These are phyloP conservation scores for Neofusicoccum parvum DNA, from an alignment of 2,329 filamentous ascomycete genomes.

Conservation along the genomic window DNA sequence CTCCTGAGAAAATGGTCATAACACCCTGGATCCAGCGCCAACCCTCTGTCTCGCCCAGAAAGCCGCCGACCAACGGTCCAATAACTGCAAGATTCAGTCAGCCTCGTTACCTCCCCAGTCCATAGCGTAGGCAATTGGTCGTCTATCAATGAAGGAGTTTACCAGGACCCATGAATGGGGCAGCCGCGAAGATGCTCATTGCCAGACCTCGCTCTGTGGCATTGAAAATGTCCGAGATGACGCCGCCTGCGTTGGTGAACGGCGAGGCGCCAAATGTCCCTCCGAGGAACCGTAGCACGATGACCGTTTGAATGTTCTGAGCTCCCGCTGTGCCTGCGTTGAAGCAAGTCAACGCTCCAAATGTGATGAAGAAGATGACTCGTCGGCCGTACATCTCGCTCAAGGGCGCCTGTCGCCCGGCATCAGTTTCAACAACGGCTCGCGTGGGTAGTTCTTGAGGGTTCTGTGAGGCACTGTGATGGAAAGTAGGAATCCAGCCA, in stretches of 20 bases:
- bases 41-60: constrained; percentile 33
- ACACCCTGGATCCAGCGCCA: constrained; percentile 45
- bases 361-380: constrained; percentile 61
- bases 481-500: neutral
- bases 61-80: constrained; percentile 43
- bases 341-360: constrained; percentile 61
- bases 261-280: constrained; percentile 65
- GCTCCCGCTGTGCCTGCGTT: constrained; percentile 61
- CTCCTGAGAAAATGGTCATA: constrained; percentile 38
- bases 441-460: neutral
- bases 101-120: constrained; percentile 32
- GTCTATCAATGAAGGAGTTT: neutral
- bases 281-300: constrained; percentile 68
- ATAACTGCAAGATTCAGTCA: constrained; percentile 60
- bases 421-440: neutral
- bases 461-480: neutral
- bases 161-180: constrained; percentile 43
- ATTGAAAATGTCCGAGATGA: constrained; percentile 42
- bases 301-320: constrained; percentile 59
- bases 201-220: constrained; percentile 38
- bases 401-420: constrained; percentile 52
- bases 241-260: constrained; percentile 56
- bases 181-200: constrained; percentile 44
- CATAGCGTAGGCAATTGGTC: no score
- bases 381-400: constrained; percentile 56